Conservation (phyloP, 2,329 filamentous ascomycete species). For the Botrytis tulipae region DNA sequence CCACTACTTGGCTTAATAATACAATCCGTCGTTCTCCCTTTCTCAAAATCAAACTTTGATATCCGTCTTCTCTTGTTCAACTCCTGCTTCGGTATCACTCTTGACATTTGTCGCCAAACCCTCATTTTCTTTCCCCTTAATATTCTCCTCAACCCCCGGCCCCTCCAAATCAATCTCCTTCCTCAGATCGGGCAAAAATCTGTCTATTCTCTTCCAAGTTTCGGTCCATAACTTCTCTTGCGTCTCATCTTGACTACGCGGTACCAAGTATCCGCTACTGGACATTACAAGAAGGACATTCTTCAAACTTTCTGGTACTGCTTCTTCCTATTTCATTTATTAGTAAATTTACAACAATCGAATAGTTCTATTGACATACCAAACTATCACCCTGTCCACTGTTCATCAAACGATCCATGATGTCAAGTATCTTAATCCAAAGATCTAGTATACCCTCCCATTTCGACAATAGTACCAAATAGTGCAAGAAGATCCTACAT, state of each 20-base stretch:
- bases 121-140: neutral
- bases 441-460: constrained; percentile 88
- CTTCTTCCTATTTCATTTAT: constrained; percentile 68
- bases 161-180: constrained; percentile 54
- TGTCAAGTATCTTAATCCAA: constrained; percentile 88
- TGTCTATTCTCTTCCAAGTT: constrained; percentile 64
- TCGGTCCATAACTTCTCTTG: constrained; percentile 60
- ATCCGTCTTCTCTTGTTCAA: neutral
- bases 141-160: neutral
- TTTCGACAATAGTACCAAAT: constrained; percentile 78
- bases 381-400: constrained; percentile 88
- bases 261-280: constrained; percentile 78
- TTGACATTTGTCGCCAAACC: neutral
- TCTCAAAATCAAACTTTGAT: neutral
- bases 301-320: constrained; percentile 91
- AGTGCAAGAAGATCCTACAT: constrained; percentile 94
- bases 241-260: constrained; percentile 57
- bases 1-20: constrained; percentile 1
- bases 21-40: neutral
- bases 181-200: constrained; percentile 61
- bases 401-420: constrained; percentile 95
- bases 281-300: constrained; percentile 96
- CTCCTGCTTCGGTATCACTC: neutral
- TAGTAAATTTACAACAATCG: constrained; percentile 21
- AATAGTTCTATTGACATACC: constrained; percentile 52